Evolutionary conservation across 495 filamentous ascomycete species (phyloP), one percentile per base, ranked within the genome.

Genomic region (Pyrenopolyporus hunteri): DNA sequence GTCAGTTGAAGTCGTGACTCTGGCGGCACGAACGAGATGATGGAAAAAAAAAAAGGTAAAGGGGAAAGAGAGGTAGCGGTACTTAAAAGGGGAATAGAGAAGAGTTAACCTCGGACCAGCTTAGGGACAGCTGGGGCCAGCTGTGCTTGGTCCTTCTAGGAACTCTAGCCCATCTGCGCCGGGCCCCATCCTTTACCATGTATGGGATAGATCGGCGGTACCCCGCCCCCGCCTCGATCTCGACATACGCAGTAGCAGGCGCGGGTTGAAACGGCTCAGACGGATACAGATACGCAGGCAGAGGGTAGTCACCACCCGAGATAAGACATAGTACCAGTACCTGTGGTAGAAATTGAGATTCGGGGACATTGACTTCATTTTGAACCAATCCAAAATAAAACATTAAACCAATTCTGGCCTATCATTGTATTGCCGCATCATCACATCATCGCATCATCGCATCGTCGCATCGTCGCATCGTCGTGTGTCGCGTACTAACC

Each of bases 261-360:
- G 8, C 67, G 67, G 67, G 50, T 67, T 55, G 43, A 58, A 47
- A 57, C 67, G 67, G 67, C 67, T 69, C 40, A 63, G 60, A 19
- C n/a, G 8, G 16, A 28, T 20, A n/a, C 13, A 22, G 16, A 31
- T 22, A 39, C 3, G 2, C n/a, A 3, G 23, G 9, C 35, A 37
- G 37, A n/a, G 22, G 16, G 16, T 40, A 42, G 23, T 20, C 17
- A 20, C 19, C 17, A 42, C 37, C 10, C 4, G 13, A 42, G 5
- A 42, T 23, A 13, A 1, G 2, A 4, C n/a, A 16, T 42, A 33
- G 7, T 45, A 6, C 42, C n/a, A 22, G 40, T 16, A 23, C 29
- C 20, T 32, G 13, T 19, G 8, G 19, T 10, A n/a, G n/a, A n/a
- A 0, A n/a, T 40, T 9, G 9, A 23, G 9, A 40, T 40, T 40